Evolutionary conservation across 768 basidiomycete genomes (phyloP), one percentile per base, ranked within the genome.

Genomic region (Rhodotorula toruloides): DNA sequence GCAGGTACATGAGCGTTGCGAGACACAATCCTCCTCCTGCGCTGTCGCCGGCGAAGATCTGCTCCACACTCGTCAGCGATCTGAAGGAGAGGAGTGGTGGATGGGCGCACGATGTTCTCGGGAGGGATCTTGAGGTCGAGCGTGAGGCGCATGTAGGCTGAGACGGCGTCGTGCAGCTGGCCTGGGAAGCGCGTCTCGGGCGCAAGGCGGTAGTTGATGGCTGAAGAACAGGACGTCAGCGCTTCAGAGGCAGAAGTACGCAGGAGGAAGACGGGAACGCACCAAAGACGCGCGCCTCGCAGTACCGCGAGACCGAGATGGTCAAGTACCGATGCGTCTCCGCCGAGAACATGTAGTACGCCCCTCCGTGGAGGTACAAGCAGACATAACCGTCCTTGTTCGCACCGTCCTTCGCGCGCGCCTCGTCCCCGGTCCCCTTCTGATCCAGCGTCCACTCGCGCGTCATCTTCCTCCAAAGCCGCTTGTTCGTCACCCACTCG

Each of bases 401-500:
- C 16, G 21, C 56, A n/a, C 29, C 46, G 4, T 32, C 50, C 14
- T 46, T 61, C 48, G 19, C 43, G 21, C 47, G 29, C 37, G 19
- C 42, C 9, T 17, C 9, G 9, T 27, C 19, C 3, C 22, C 43
- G 14, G 7, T 52, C 37, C 12, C 32, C n/a, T 12, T n/a, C 37
- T 10, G 44, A 16, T 54, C 72, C 79, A 79, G 31, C 50, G 49
- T 52, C 64, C 70, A 70, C 32, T 70, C 71, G 48, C 68, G 65
- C 74, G 96, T 91, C 71, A 96, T 81, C 36, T 85, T 80, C 69
- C 85, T 86, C 94, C 94, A 99, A 1, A 93, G 84, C 69, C 84
- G 85, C 77, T 88, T 88, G 42, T 90, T 90, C n/a, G 97, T 88
- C 31, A 98, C 86, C 94, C 94, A 99, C 80, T 99, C 94, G 1